These are phyloP conservation scores for Ilex paraguariensis DNA, from an alignment of 305 asterid species.

Conservation along the genomic window DNA sequence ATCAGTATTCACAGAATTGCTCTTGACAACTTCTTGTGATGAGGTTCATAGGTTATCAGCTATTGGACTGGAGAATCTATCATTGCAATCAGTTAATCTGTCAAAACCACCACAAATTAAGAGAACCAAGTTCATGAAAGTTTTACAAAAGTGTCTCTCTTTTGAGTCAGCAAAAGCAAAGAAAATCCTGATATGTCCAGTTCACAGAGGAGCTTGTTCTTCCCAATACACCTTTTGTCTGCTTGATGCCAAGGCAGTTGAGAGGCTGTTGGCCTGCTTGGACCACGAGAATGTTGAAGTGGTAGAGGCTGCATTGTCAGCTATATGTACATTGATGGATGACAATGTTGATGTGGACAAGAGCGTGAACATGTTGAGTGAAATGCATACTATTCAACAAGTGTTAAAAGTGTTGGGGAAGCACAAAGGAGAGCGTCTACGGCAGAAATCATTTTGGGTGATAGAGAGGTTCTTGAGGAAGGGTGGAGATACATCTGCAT, in stretches of 20 bases:
- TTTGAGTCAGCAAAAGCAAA: constrained; percentile 25
- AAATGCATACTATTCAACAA: constrained; percentile 37
- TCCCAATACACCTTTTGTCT: constrained; percentile 69
- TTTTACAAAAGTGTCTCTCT: constrained; percentile 41
- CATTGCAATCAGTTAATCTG: constrained; percentile 44
- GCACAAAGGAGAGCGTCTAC: constrained; percentile 46
- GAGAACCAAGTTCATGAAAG: constrained; percentile 36
- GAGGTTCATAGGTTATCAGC: constrained; percentile 70
- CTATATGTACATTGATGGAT: constrained; percentile 66
- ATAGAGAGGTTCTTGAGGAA: constrained; percentile 60
- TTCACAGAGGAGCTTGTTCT: constrained; percentile 75
- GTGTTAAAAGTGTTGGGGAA: constrained; percentile 62
- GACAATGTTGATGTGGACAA: constrained; percentile 58
- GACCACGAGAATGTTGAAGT: constrained; percentile 68
- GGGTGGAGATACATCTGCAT: constrained; percentile 53
- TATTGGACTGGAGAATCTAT: constrained; percentile 57
- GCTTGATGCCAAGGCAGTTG: constrained; percentile 65
- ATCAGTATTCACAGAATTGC: constrained; percentile 50
- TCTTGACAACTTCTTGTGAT: constrained; percentile 53
- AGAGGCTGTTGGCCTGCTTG: constrained; percentile 52
- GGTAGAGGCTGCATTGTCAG: constrained; percentile 66
- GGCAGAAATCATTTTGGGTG: constrained; percentile 74
- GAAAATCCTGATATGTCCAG: constrained; percentile 39
- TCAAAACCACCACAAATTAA: constrained; percentile 49
- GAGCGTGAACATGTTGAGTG: constrained; percentile 49